Conservation (phyloP, 805 yeast species). For the Lipomyces lipofer region DNA sequence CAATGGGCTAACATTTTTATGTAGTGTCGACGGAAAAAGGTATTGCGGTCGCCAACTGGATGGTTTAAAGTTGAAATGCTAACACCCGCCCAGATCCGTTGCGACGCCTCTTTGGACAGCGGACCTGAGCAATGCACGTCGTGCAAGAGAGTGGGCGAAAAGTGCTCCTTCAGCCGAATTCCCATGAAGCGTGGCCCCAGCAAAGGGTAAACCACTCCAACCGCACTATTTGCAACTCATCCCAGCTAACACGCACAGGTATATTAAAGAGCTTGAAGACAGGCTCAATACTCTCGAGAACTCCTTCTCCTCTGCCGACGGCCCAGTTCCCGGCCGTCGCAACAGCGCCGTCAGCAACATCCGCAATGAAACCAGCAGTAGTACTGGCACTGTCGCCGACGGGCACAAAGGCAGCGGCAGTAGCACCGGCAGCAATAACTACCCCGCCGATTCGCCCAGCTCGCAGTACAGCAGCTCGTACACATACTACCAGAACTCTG, state of each 20-base stretch:
- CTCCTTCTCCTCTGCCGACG: constrained; percentile 22
- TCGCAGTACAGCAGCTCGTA: constrained; percentile 16
- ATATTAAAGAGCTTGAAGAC: constrained; percentile 35
- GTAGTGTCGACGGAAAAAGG: constrained; percentile 47
- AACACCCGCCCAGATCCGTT: constrained; percentile 41
- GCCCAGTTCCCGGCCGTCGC: constrained; percentile 6
- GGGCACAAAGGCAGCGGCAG: constrained; percentile 13
- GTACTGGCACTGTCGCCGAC: background rate
- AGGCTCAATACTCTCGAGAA: constrained; percentile 33
- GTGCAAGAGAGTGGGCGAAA: constrained; percentile 53
- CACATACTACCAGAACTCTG: constrained; percentile 8
- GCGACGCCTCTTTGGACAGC: constrained; percentile 41
- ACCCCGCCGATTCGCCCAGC: constrained; percentile 20
- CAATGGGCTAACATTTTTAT: background rate
- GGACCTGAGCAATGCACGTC: constrained; percentile 47
- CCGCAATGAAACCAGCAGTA: no score
- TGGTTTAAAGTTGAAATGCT: background rate
- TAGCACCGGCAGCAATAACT: constrained; percentile 15
- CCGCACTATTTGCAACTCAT: no score
- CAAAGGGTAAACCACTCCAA: constrained; percentile 46
- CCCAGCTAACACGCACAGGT: constrained; percentile 13
- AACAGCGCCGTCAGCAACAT: background rate
- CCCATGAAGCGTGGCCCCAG: constrained; percentile 67
- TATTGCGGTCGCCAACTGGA: constrained; percentile 27
- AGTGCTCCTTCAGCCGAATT: constrained; percentile 56